These are phyloP conservation scores for Mikania micrantha DNA, from an alignment of 129 eudicot species.

Conservation along the genomic window DNA sequence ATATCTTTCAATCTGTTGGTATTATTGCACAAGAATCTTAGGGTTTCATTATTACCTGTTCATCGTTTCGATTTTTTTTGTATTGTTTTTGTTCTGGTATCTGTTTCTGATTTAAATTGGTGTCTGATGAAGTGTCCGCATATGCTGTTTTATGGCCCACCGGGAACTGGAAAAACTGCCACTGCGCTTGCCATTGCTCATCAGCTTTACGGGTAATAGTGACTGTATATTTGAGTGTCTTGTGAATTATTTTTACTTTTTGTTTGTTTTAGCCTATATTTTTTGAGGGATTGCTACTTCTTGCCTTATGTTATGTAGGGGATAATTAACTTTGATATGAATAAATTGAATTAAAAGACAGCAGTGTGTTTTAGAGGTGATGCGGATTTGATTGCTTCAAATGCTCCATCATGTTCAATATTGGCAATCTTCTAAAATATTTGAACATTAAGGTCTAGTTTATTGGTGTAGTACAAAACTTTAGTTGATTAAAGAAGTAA, in stretches of 20 bases:
- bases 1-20: background rate
- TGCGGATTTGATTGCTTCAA: background rate
- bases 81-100: background rate
- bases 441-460: background rate
- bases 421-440: background rate
- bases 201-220: slow-evolving; percentile 81
- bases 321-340: background rate
- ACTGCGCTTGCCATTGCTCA: slow-evolving; percentile 94
- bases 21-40: background rate
- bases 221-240: background rate
- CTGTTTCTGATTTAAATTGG: background rate
- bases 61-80: background rate
- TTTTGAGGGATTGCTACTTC: background rate
- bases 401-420: background rate
- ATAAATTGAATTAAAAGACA: background rate
- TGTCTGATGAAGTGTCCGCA: slow-evolving; percentile 73
- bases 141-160: slow-evolving; percentile 96
- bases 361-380: background rate
- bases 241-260: background rate
- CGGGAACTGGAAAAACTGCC: slow-evolving; percentile 96
- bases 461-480: background rate
- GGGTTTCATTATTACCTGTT: background rate
- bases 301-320: background rate
- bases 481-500: background rate
- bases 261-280: background rate